phyloP scores from a whole-genome alignment of 1,284 basidiomycete genomes.

The Ustilago esculenta region DNA sequence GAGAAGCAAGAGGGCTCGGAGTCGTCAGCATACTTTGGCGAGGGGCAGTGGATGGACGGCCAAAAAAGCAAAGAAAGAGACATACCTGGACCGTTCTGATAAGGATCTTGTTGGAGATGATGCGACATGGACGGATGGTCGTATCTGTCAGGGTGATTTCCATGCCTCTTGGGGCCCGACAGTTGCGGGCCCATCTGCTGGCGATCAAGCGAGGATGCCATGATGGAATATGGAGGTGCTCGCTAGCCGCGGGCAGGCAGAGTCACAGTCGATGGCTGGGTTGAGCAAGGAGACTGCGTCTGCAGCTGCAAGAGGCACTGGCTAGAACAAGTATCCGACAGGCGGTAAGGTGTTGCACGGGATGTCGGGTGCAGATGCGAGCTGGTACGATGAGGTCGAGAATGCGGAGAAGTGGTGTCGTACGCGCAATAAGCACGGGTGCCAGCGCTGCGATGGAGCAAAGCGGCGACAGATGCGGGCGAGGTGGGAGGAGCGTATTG shows the following conservation, averaged over 20 bases:
- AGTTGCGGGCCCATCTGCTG: conserved; percentile 43
- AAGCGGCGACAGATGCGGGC: background rate
- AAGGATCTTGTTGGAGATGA: conserved; percentile 39
- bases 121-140: conserved; percentile 49
- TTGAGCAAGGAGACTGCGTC: no score
- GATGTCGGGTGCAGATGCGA: background rate
- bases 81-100: conserved; percentile 44
- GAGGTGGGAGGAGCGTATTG: no score
- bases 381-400: background rate
- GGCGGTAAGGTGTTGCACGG: no score
- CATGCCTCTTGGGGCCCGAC: conserved; percentile 32
- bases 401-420: background rate
- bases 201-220: conserved; percentile 48
- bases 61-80: background rate
- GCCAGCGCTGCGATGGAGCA: background rate
- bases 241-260: conserved; percentile 4
- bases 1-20: no score
- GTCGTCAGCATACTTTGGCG: no score
- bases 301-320: background rate
- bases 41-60: background rate
- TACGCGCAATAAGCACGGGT: background rate
- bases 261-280: no score
- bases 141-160: conserved; percentile 42
- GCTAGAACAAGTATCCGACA: background rate
- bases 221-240: conserved; percentile 5